These are phyloP conservation scores for Pistacia vera DNA, from an alignment of 345 rosid species.

Conservation along the genomic window DNA sequence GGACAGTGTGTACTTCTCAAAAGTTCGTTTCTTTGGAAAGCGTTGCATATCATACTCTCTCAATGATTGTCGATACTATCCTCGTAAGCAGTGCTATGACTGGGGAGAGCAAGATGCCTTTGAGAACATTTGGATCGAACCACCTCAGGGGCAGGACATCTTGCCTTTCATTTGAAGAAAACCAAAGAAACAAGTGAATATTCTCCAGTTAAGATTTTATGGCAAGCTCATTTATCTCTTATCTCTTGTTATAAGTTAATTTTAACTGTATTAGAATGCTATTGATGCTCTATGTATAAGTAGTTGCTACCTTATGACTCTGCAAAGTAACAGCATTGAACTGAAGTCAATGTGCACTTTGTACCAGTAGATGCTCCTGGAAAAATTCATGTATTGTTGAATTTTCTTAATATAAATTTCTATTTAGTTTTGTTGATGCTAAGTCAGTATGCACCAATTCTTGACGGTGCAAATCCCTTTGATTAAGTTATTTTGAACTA, in stretches of 20 bases:
- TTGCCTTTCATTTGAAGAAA: conserved; percentile 35
- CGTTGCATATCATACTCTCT: conserved; percentile 68
- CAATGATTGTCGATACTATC: conserved; percentile 51
- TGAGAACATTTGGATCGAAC: conserved; percentile 67
- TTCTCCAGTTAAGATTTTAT: background rate
- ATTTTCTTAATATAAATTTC: background rate
- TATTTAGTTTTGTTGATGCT: background rate
- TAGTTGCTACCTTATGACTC: conserved; percentile 11
- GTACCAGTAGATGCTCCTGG: conserved; percentile 10
- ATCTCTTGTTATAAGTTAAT: conserved; percentile 9
- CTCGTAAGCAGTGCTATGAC: conserved; percentile 58
- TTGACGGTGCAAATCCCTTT: background rate
- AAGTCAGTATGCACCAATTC: background rate
- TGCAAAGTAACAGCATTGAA: background rate
- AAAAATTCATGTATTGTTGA: conserved; percentile 14
- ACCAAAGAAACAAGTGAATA: conserved; percentile 14
- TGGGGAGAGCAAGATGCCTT: conserved; percentile 69
- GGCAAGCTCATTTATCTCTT: background rate
- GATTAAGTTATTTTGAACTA: background rate
- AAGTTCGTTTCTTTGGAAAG: conserved; percentile 66
- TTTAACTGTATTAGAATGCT: conserved; percentile 9
- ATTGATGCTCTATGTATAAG: conserved; percentile 11
- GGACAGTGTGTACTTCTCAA: conserved; percentile 70
- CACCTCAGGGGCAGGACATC: conserved; percentile 45
- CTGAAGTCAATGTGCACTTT: background rate